Percentiles rank a stretch among this genome's conserved stretches.
Evolutionary conservation across 306 rosid species (phyloP).

Genomic region (Senna siamea): DNA sequence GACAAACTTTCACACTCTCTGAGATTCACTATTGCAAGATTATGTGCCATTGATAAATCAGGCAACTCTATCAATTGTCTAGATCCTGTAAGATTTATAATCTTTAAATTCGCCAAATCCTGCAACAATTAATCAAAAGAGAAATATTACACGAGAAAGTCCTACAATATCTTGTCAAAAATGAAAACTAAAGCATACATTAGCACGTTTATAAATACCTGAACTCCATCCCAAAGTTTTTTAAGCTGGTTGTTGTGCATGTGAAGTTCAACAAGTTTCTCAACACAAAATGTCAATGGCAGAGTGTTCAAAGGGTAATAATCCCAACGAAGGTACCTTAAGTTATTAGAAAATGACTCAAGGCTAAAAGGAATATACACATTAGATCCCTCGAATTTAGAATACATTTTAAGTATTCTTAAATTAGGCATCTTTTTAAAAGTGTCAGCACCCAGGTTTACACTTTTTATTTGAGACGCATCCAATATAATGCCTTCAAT

Average conservation of each 20-base stretch:
- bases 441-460: neutral
- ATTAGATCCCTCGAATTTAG: neutral
- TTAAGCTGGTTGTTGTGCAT: neutral
- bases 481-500: neutral
- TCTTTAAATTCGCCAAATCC: neutral
- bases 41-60: neutral
- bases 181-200: neutral
- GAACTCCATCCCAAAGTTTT: neutral
- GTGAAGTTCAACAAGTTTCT: neutral
- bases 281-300: neutral
- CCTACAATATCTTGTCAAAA: too few relatives aligned
- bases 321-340: slow-evolving; percentile 1
- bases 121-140: neutral
- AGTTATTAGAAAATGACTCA: neutral
- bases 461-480: neutral
- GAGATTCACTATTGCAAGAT: neutral
- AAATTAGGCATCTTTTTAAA: neutral
- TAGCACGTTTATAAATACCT: neutral
- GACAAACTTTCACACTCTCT: neutral
- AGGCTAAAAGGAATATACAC: neutral
- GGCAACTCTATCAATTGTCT: neutral
- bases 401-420: neutral
- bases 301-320: neutral
- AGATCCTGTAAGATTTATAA: neutral
- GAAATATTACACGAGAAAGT: neutral